These are phyloP conservation scores for Ichthyophthirius multifiliis DNA, from an alignment of 169 alveolate species.

Conservation along the genomic window DNA sequence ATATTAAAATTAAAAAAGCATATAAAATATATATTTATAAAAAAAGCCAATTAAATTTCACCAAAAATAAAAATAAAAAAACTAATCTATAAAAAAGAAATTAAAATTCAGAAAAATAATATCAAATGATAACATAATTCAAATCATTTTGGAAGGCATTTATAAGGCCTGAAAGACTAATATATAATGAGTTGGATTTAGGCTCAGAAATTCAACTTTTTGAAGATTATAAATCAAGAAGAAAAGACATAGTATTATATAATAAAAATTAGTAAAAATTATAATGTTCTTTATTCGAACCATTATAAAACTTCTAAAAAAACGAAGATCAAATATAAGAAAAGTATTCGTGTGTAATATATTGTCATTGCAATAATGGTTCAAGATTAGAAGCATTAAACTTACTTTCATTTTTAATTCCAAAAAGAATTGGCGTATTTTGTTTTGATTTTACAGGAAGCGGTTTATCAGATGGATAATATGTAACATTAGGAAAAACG, in stretches of 20 bases:
- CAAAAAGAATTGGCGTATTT: neutral
- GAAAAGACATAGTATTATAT: neutral
- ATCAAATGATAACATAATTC: too few relatives aligned
- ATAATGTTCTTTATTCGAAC: neutral
- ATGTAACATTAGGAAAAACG: constrained; percentile 82
- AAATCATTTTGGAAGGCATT: constrained; percentile 16
- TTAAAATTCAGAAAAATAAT: too few relatives aligned
- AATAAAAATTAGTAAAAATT: neutral
- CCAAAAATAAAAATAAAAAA: too few relatives aligned
- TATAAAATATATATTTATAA: too few relatives aligned
- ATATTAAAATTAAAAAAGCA: too few relatives aligned
- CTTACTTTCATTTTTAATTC: constrained; percentile 32
- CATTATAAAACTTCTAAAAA: neutral
- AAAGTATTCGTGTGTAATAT: constrained; percentile 26
- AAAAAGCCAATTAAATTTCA: too few relatives aligned
- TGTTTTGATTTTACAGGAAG: constrained; percentile 77
- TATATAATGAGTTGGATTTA: neutral
- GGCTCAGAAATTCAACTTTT: neutral
- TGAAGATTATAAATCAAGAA: neutral
- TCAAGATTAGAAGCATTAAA: constrained; percentile 45
- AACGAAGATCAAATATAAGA: too few relatives aligned
- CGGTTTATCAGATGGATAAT: constrained; percentile 82
- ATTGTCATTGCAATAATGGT: constrained; percentile 46
- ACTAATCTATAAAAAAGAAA: too few relatives aligned
- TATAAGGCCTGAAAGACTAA: neutral